Evolutionary conservation across 768 basidiomycete genomes (phyloP), one percentile per base, ranked within the genome.

Genomic region (Pleurotus tuber-regium): DNA sequence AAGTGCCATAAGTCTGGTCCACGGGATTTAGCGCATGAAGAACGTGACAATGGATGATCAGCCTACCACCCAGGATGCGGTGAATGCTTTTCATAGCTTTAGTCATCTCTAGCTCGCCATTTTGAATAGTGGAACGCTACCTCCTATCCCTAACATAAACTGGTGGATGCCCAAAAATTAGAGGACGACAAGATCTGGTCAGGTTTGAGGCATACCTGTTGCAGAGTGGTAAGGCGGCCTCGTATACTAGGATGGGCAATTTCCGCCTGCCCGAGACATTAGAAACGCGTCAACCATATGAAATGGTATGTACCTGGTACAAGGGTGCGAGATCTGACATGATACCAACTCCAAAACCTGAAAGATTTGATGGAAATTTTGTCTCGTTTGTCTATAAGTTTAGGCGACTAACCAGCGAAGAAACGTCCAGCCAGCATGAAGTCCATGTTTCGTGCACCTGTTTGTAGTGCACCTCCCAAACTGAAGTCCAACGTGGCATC

Each of bases 241-340:
- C 78, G 70, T 36, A 79, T 80, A 64, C 74, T 75, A 0, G 79
- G 78, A 52, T 79, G 78, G 1, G 79, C 77, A 44, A 83, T 82
- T 63, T 82, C 80, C 14, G 80, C 75, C 66, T 72, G 31, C 4
- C n/a, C n/a, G n/a, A n/a, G n/a, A n/a, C n/a, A 21, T 4, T 14
- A 42, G 16, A 3, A 42, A 12, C 12, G 46, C 9, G 14, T 52
- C 18, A 53, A 41, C 30, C 19, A 19, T 18, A 2, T 4, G 9
- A 8, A 19, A 31, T 16, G 23, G 23, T 5, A 44, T 30, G 29
- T 52, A 67, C 73, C 63, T 83, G 80, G 60, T 83, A 82, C 8
- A 83, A 59, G 23, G 77, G 73, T 4, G 76, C 74, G 14, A 77
- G 63, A 60, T 78, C 75, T 6, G 77, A 72, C 55, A 79, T 73